These are phyloP conservation scores for Podospora australis DNA, from an alignment of 495 filamentous ascomycete genomes.

Conservation along the genomic window DNA sequence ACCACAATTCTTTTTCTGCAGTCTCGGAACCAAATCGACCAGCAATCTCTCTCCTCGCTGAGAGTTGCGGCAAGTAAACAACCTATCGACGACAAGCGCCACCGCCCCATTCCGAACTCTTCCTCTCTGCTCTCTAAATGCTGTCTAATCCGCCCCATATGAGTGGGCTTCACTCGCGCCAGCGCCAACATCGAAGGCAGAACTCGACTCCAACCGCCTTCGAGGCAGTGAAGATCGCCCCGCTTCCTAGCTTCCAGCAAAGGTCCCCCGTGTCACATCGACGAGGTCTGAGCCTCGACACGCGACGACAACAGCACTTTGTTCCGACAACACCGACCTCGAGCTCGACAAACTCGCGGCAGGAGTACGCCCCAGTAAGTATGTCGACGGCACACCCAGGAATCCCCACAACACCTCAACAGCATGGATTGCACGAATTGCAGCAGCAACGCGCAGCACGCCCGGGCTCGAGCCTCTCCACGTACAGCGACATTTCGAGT, in stretches of 20 bases:
- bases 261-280: slow-evolving; percentile 52
- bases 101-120: slow-evolving; percentile 47
- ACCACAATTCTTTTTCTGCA: too few relatives aligned
- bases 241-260: slow-evolving; percentile 49
- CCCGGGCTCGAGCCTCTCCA: slow-evolving; percentile 45
- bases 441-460: slow-evolving; percentile 66
- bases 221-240: slow-evolving; percentile 58
- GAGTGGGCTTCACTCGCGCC: slow-evolving; percentile 60
- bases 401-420: slow-evolving; percentile 50
- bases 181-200: slow-evolving; percentile 76
- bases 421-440: slow-evolving; percentile 63
- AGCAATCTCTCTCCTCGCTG: too few relatives aligned
- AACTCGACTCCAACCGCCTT: slow-evolving; percentile 76
- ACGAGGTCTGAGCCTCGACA: slow-evolving; percentile 75
- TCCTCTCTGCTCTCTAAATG: slow-evolving; percentile 58
- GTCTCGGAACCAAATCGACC: slow-evolving; percentile 34
- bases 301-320: slow-evolving; percentile 49
- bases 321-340: slow-evolving; percentile 33
- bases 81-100: slow-evolving; percentile 40
- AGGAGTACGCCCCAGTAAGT: slow-evolving; percentile 51
- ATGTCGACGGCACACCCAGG: slow-evolving; percentile 55
- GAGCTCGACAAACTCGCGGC: slow-evolving; percentile 32
- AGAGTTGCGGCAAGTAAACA: slow-evolving; percentile 33
- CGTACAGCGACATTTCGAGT: slow-evolving; percentile 14
- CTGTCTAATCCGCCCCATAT: slow-evolving; percentile 57